Evolutionary conservation across 192 early-diverging fungal species (phyloP).

Genomic region (Powellomyces hirtus): DNA sequence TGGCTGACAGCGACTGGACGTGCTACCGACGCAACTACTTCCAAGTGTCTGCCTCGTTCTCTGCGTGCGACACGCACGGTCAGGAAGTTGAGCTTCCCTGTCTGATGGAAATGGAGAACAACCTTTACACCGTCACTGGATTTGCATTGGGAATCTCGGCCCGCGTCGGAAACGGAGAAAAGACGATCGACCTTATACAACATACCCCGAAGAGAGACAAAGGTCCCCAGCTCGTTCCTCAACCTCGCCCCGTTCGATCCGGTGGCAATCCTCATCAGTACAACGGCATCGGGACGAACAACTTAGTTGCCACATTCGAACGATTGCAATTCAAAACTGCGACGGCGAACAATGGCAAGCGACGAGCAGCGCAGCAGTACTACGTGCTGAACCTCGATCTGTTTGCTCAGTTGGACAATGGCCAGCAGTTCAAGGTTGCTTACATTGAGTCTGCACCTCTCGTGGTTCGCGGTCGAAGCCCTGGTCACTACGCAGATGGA

Average conservation of each 20-base stretch:
- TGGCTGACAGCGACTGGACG: constrained; percentile 89
- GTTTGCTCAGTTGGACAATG: constrained; percentile 44
- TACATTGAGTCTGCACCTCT: constrained; percentile 73
- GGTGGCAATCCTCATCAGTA: constrained; percentile 37
- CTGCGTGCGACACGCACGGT: constrained; percentile 32
- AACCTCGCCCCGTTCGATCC: constrained; percentile 24
- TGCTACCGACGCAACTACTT: constrained; percentile 98
- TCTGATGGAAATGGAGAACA: constrained; percentile 57
- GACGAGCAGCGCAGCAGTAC: constrained; percentile 89
- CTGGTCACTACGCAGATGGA: constrained; percentile 75
- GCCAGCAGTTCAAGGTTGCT: constrained; percentile 57
- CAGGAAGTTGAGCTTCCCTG: constrained; percentile 58
- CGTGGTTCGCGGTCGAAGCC: constrained; percentile 91
- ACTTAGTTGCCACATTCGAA: constrained; percentile 72
- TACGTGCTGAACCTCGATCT: constrained; percentile 78
- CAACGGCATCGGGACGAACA: constrained; percentile 19
- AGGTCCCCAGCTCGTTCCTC: constrained; percentile 75
- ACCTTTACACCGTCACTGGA: constrained; percentile 51
- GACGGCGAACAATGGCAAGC: constrained; percentile 91
- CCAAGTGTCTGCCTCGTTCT: constrained; percentile 77
- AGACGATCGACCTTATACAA: constrained; percentile 82
- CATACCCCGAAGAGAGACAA: constrained; percentile 93
- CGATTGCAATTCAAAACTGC: constrained; percentile 95
- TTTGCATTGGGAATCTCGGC: constrained; percentile 81
- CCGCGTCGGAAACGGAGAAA: constrained; percentile 67